These are phyloP conservation scores for Coccomyxa sp. DNA, from an alignment of 139 green algal species.

Conservation along the genomic window DNA sequence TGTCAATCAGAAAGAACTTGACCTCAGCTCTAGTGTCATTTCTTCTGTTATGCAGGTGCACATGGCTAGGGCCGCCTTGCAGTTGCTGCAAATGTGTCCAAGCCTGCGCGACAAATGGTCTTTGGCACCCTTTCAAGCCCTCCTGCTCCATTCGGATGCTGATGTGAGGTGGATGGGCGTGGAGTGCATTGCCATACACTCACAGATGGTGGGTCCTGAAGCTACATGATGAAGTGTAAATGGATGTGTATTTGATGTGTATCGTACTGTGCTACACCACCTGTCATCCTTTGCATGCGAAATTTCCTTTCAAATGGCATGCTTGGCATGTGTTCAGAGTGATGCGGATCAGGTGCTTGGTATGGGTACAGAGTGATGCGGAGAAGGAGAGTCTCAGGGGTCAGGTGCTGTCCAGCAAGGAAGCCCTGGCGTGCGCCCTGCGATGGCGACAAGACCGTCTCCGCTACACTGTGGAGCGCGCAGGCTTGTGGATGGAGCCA, in stretches of 20 bases:
- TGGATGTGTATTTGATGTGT: no score
- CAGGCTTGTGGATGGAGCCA: constrained; percentile 30
- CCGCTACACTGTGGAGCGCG: constrained; percentile 29
- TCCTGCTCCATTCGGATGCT: constrained; percentile 35
- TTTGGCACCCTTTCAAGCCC: constrained; percentile 22
- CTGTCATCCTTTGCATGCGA: neutral
- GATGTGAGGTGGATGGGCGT: constrained; percentile 50
- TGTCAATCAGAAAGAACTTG: neutral
- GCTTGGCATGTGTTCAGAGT: neutral
- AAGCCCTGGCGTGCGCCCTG: constrained; percentile 21
- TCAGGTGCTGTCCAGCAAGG: constrained; percentile 24
- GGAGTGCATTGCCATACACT: constrained; percentile 33
- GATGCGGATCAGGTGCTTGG: neutral
- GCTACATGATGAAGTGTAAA: no score
- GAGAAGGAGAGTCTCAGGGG: constrained; percentile 9
- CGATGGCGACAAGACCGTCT: constrained; percentile 34
- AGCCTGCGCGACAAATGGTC: constrained; percentile 31
- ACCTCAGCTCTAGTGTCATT: neutral
- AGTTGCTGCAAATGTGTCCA: constrained; percentile 45
- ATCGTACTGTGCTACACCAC: neutral
- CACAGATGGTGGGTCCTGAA: constrained; percentile 26
- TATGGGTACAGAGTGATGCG: constrained; percentile 21
- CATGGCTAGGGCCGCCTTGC: constrained; percentile 43
- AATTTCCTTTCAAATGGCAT: neutral
- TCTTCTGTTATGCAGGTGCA: neutral